A percentile compares a stretch with the other conserved stretches of the same genome.
Evolutionary conservation across 2,329 filamentous ascomycete genomes (phyloP).

Genomic region (Ophiostoma novo-ulmi): DNA sequence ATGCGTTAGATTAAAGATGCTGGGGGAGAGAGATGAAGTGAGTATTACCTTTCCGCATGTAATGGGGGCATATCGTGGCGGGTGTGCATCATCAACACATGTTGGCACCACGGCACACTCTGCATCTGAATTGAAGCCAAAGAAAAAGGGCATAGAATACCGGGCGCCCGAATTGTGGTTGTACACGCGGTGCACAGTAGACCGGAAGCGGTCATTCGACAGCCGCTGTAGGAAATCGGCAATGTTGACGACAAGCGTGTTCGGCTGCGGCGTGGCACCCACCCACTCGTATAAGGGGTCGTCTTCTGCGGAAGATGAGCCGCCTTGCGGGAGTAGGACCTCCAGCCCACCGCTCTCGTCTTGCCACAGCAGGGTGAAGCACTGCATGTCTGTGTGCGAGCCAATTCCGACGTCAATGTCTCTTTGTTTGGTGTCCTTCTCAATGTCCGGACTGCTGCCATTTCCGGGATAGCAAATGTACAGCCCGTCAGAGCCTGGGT

Average conservation of each 20-base stretch:
- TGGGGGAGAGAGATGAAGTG: too few species aligned
- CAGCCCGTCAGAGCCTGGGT: conserved; percentile 34
- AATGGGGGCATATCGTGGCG: conserved; percentile 42
- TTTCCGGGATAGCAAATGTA: conserved; percentile 30
- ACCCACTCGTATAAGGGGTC: conserved; percentile 23
- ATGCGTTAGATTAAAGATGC: not conserved
- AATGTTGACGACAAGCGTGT: conserved; percentile 29
- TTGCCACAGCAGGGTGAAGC: conserved; percentile 27
- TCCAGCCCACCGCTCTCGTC: conserved; percentile 27
- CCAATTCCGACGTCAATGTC: conserved; percentile 40
- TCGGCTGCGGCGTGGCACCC: conserved; percentile 21
- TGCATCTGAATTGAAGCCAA: conserved; percentile 43
- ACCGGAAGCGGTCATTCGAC: conserved; percentile 28
- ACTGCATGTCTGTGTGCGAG: conserved; percentile 45
- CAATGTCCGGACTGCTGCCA: not conserved
- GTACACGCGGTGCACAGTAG: conserved; percentile 28
- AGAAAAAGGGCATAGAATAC: conserved; percentile 29
- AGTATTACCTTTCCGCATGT: conserved; percentile 35
- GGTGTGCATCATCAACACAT: conserved; percentile 38
- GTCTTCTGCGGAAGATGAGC: not conserved
- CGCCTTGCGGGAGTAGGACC: conserved; percentile 22
- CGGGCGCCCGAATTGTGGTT: conserved; percentile 24
- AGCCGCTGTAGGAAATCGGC: conserved; percentile 28
- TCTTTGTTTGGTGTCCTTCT: conserved; percentile 11
- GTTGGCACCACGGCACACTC: conserved; percentile 40